Percentiles rank a stretch among this genome's conserved stretches.
phyloP scores from a whole-genome alignment of 2,329 filamentous ascomycete species.

The Cryphonectria carpinicola region DNA sequence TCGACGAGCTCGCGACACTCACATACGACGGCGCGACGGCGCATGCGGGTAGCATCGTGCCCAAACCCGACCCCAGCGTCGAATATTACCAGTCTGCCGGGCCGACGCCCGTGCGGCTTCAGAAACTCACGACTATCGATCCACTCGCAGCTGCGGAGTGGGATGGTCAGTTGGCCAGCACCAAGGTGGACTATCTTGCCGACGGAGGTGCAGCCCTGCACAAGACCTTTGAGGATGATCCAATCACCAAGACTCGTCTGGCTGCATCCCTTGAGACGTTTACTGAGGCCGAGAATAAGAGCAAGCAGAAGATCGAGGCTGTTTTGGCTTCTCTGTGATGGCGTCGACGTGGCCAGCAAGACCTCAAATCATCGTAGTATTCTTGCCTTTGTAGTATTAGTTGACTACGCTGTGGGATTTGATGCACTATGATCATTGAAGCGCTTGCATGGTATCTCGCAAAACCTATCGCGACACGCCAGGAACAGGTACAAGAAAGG shows the following conservation, averaged over 20 bases:
- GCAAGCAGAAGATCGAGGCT: conserved; percentile 37
- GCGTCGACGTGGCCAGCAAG: no score
- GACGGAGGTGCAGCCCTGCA: conserved; percentile 48
- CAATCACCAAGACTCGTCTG: conserved; percentile 42
- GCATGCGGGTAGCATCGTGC: conserved; percentile 43
- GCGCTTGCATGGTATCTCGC: no score
- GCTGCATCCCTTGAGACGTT: conserved; percentile 47
- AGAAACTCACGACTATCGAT: conserved; percentile 43
- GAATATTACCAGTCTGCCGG: conserved; percentile 44
- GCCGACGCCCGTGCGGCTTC: conserved; percentile 40
- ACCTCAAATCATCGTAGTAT: neutral
- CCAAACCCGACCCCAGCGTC: conserved; percentile 39
- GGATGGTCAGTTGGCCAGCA: conserved; percentile 45
- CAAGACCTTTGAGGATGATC: conserved; percentile 46
- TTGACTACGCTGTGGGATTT: neutral
- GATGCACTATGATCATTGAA: neutral
- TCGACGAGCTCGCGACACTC: conserved; percentile 44
- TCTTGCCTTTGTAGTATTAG: neutral
- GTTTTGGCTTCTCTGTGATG: conserved; percentile 30
- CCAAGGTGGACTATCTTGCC: conserved; percentile 50
- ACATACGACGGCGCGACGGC: conserved; percentile 39
- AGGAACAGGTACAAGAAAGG: no score
- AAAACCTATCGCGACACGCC: no score
- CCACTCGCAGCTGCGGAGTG: conserved; percentile 43
- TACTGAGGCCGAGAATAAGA: conserved; percentile 36